A percentile compares a stretch with the other conserved stretches of the same genome.
Conservation (phyloP, 805 yeast species). For the Lachancea fermentati region DNA sequence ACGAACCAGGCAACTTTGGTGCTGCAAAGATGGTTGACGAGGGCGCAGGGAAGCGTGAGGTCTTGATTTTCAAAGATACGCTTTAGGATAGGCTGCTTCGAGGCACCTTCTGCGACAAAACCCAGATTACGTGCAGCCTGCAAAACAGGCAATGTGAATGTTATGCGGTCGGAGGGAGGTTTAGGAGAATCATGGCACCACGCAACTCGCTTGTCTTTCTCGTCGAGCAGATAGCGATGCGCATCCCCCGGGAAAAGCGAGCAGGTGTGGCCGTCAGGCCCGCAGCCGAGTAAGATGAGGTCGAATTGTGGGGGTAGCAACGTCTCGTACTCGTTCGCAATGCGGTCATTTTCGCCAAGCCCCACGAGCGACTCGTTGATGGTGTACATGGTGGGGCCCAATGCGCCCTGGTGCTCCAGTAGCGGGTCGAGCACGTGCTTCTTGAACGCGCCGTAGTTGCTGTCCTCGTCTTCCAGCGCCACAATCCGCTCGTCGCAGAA, state of each 20-base stretch:
- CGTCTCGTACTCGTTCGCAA: slow-evolving; percentile 59
- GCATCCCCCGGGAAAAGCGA: slow-evolving; percentile 73
- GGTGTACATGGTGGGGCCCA: slow-evolving; percentile 55
- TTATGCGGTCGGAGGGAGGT: slow-evolving; percentile 89
- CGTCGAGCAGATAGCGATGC: slow-evolving; percentile 54
- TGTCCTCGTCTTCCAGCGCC: slow-evolving; percentile 73
- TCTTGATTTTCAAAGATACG: slow-evolving; percentile 56
- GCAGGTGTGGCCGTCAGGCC: slow-evolving; percentile 96
- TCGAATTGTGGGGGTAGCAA: slow-evolving; percentile 53
- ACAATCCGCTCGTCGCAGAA: slow-evolving; percentile 91
- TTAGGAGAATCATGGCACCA: slow-evolving; percentile 80
- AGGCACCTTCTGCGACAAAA: slow-evolving; percentile 86
- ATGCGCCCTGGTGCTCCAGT: slow-evolving; percentile 34
- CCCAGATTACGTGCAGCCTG: slow-evolving; percentile 45
- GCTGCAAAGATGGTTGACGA: slow-evolving; percentile 55
- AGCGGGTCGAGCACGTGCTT: slow-evolving; percentile 50
- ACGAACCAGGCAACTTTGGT: slow-evolving; percentile 77
- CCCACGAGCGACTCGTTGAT: slow-evolving; percentile 59
- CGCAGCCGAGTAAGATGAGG: slow-evolving; percentile 77
- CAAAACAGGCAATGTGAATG: slow-evolving; percentile 77
- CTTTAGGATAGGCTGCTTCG: slow-evolving; percentile 67
- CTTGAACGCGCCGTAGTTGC: slow-evolving; percentile 79
- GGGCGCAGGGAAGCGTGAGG: slow-evolving; percentile 59
- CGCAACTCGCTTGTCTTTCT: slow-evolving; percentile 48
- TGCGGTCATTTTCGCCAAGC: slow-evolving; percentile 43